Conservation (phyloP, 2,329 filamentous ascomycete species). For the Claviceps fusiformis region DNA sequence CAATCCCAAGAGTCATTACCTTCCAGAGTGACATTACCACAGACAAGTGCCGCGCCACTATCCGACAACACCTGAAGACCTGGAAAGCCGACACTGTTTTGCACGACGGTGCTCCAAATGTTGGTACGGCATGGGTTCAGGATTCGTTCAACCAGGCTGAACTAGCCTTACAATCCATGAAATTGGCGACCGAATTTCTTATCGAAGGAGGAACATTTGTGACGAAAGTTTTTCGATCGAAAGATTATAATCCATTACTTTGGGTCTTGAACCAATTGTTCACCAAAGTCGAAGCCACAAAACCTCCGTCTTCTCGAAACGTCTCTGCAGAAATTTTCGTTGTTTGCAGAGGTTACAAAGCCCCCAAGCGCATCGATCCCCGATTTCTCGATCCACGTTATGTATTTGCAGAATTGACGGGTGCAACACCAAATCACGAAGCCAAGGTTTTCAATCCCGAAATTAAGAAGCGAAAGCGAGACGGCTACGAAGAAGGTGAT, state of each 20-base stretch:
- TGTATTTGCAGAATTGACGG: constrained; percentile 86
- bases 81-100: constrained; percentile 94
- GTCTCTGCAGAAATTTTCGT: constrained; percentile 98
- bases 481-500: constrained; percentile 94
- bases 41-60: constrained; percentile 84
- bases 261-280: constrained; percentile 99
- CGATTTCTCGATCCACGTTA: constrained; percentile 79
- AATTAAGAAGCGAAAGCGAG: constrained; percentile 91
- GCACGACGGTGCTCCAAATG: constrained; percentile 94
- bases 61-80: constrained; percentile 80
- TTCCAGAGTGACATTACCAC: constrained; percentile 98
- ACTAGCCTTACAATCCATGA: constrained; percentile 77
- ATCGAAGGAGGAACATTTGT: constrained; percentile 84
- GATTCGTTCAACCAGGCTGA: constrained; percentile 98
- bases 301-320: constrained; percentile 88
- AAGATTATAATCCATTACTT: constrained; percentile 88
- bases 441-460: constrained; percentile 98
- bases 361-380: constrained; percentile 83
- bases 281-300: constrained; percentile 88
- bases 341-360: constrained; percentile 89
- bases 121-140: constrained; percentile 95
- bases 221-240: constrained; percentile 93
- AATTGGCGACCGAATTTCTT: constrained; percentile 87
- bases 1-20: constrained; percentile 84
- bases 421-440: constrained; percentile 82